Percentiles rank a stretch among this genome's conserved stretches.
Conservation (phyloP, 768 basidiomycete species). For the Coprinopsis cinerea region DNA sequence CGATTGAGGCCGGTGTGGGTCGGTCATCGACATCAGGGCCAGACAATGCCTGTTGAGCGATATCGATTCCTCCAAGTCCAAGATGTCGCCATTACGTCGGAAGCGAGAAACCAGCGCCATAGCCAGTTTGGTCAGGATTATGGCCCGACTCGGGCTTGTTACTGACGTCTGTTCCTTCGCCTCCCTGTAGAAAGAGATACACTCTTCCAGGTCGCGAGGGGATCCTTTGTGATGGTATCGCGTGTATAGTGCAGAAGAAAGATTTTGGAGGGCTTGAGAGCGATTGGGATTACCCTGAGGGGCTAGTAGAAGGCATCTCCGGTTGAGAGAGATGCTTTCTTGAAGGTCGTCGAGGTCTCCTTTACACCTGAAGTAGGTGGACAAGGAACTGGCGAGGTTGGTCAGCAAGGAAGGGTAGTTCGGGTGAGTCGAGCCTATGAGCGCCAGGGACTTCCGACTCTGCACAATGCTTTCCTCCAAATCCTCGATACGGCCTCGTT, state of each 20-base stretch:
- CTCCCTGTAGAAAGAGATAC: too few species aligned
- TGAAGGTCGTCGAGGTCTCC: background rate
- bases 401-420: background rate
- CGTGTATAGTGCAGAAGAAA: background rate
- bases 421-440: background rate
- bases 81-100: too few species aligned
- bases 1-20: background rate
- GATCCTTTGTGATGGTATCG: too few species aligned
- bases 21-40: too few species aligned
- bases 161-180: too few species aligned
- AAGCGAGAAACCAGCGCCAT: too few species aligned
- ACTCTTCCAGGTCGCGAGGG: too few species aligned
- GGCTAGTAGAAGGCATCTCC: too few species aligned
- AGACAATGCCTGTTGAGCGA: too few species aligned
- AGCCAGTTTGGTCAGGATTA: too few species aligned
- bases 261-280: background rate
- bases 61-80: too few species aligned
- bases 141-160: too few species aligned
- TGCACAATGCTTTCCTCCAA: background rate
- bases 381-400: background rate
- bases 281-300: background rate
- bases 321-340: background rate
- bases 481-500: background rate
- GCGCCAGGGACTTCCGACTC: background rate
- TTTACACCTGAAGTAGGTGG: background rate